Conservation (phyloP, 2,329 filamentous ascomycete species). For the Fusarium graminum region DNA sequence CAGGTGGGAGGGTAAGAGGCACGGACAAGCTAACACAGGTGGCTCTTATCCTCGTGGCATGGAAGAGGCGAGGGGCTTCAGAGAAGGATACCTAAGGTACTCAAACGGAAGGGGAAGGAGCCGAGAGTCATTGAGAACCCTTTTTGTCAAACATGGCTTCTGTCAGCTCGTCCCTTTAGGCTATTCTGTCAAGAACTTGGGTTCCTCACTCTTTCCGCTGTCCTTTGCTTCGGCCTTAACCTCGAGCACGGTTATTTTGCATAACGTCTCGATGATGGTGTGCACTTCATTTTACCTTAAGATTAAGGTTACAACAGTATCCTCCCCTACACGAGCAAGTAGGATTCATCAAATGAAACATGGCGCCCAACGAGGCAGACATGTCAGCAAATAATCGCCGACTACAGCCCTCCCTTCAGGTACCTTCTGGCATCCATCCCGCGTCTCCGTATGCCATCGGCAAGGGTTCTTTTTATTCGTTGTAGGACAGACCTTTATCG, state of each 20-base stretch:
- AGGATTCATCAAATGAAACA: conserved; percentile 6
- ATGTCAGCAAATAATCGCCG: conserved; percentile 26
- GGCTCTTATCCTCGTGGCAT: conserved; percentile 26
- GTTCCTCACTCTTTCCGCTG: not conserved
- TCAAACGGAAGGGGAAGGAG: not conserved
- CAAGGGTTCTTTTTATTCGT: conserved; percentile 15
- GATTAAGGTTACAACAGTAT: conserved; percentile 20
- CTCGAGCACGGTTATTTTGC: conserved; percentile 7
- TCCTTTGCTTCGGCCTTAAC: not conserved
- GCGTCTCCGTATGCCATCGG: conserved; percentile 35
- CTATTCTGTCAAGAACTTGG: conserved; percentile 11
- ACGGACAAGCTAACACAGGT: conserved; percentile 31
- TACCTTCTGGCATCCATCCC: conserved; percentile 41
- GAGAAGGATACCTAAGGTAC: not conserved
- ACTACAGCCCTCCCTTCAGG: conserved; percentile 10
- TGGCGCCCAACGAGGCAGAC: not conserved
- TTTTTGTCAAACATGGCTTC: not conserved
- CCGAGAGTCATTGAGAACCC: not conserved
- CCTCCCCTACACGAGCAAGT: conserved; percentile 2
- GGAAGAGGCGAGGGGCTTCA: conserved; percentile 6
- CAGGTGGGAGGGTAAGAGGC: conserved; percentile 1
- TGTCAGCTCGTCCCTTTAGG: conserved; percentile 28
- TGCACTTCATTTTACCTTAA: conserved; percentile 21
- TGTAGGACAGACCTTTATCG: not conserved
- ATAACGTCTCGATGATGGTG: conserved; percentile 12